phyloP scores from a whole-genome alignment of 371 early-diverging fungal genomes.

The Mucor plumbeus region DNA sequence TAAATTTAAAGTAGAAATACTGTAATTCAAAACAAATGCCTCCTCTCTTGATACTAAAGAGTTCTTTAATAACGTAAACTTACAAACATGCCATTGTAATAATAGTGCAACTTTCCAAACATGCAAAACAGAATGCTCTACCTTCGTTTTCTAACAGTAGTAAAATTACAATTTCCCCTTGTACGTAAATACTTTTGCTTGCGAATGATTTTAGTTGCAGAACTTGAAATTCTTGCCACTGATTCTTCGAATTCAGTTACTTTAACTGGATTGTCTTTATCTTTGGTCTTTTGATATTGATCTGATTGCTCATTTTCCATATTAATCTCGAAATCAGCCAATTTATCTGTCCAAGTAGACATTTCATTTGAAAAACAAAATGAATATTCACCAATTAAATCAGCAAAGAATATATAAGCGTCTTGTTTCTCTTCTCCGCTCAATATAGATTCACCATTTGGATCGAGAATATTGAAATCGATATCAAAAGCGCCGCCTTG shows the following conservation, averaged over 20 bases:
- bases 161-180: slow-evolving; percentile 85
- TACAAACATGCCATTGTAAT: slow-evolving; percentile 80
- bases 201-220: slow-evolving; percentile 64
- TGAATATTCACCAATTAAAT: slow-evolving; percentile 82
- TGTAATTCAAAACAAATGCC: slow-evolving; percentile 45
- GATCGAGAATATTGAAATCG: slow-evolving; percentile 81
- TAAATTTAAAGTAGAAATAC: no score
- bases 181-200: slow-evolving; percentile 85
- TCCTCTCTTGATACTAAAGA: slow-evolving; percentile 71
- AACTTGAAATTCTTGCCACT: slow-evolving; percentile 54
- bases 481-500: slow-evolving; percentile 91
- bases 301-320: slow-evolving; percentile 76
- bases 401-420: slow-evolving; percentile 87
- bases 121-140: slow-evolving; percentile 87
- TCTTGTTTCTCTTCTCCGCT: slow-evolving; percentile 86
- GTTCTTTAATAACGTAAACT: slow-evolving; percentile 79
- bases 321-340: slow-evolving; percentile 88
- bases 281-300: slow-evolving; percentile 18
- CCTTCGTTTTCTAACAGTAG: slow-evolving; percentile 81
- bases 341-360: slow-evolving; percentile 88
- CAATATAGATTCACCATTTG: slow-evolving; percentile 64
- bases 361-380: slow-evolving; percentile 93
- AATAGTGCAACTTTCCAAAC: slow-evolving; percentile 75
- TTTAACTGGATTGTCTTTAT: slow-evolving; percentile 40
- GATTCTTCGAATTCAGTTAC: slow-evolving; percentile 73